A percentile compares a stretch with the other conserved stretches of the same genome.
Conservation (phyloP, 2,329 filamentous ascomycete genomes). For the Cladorrhinum sp. region DNA sequence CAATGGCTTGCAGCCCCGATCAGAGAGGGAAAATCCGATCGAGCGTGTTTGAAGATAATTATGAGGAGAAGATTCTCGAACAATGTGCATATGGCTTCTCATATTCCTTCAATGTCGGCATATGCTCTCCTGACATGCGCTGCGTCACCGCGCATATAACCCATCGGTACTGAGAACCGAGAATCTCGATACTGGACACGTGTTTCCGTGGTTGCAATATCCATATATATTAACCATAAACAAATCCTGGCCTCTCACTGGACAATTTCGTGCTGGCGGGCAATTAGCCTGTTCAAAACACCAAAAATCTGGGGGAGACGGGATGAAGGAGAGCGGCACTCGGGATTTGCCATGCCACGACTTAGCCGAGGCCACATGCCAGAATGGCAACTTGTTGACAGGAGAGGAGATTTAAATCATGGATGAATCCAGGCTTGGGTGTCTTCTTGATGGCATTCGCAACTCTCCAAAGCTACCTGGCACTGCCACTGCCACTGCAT, state of each 20-base stretch:
- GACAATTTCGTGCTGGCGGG: neutral
- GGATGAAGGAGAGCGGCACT: constrained; percentile 6
- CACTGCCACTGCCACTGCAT: neutral
- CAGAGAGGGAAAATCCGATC: neutral
- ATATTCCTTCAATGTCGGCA: neutral
- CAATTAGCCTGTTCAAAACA: constrained; percentile 20
- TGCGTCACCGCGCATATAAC: neutral
- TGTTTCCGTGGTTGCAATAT: constrained; percentile 13
- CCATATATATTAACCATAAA: constrained; percentile 12
- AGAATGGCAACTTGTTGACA: neutral
- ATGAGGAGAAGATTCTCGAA: neutral
- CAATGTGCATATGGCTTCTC: neutral
- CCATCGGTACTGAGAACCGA: neutral
- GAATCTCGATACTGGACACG: constrained; percentile 15
- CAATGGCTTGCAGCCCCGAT: too few relatives aligned
- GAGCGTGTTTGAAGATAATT: neutral
- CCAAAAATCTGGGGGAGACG: neutral
- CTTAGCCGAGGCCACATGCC: constrained; percentile 1
- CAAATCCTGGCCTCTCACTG: neutral
- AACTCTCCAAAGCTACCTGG: neutral
- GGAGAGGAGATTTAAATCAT: neutral
- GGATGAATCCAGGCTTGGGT: neutral
- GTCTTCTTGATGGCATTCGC: neutral
- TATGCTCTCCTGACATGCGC: neutral
- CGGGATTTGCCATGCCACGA: constrained; percentile 10